Evolutionary conservation across 169 alveolate species (phyloP).

Genomic region (Cryptosporidium baileyi): DNA sequence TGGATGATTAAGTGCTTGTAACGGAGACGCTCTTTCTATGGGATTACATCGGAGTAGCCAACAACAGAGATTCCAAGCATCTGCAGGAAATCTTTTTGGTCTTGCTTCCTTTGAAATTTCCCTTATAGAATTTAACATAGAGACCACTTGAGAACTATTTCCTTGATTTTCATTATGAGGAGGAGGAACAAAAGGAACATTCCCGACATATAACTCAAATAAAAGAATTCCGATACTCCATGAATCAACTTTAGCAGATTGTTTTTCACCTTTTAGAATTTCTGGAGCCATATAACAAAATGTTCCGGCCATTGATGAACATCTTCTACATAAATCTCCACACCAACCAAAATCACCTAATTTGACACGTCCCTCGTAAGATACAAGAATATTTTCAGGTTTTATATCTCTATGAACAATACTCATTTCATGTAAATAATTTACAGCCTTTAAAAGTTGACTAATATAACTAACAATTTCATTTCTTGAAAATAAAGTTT

Average conservation of each 20-base stretch:
- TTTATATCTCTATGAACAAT: constrained; percentile 59
- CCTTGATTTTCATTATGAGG: neutral
- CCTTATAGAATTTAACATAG: constrained; percentile 52
- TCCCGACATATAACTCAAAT: constrained; percentile 69
- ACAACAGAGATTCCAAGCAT: constrained; percentile 69
- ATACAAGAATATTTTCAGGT: constrained; percentile 51
- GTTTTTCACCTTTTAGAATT: constrained; percentile 70
- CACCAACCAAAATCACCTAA: constrained; percentile 70
- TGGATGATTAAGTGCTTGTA: constrained; percentile 64
- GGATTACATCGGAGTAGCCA: constrained; percentile 34
- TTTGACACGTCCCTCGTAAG: constrained; percentile 40
- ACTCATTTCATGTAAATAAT: constrained; percentile 45
- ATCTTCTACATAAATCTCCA: constrained; percentile 50
- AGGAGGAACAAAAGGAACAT: constrained; percentile 28
- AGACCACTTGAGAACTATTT: neutral
- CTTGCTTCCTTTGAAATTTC: constrained; percentile 33
- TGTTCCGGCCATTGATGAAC: constrained; percentile 66
- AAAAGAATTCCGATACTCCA: constrained; percentile 73
- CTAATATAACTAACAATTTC: constrained; percentile 34
- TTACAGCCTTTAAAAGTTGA: constrained; percentile 38
- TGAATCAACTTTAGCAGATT: constrained; percentile 72
- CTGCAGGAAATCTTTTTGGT: constrained; percentile 25
- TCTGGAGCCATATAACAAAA: constrained; percentile 74
- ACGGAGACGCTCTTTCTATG: constrained; percentile 54
- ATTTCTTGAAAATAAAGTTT: neutral